A percentile compares a stretch with the other conserved stretches of the same genome.
Evolutionary conservation across 2,329 filamentous ascomycete species (phyloP).

Genomic region (Albifimbria verrucaria): DNA sequence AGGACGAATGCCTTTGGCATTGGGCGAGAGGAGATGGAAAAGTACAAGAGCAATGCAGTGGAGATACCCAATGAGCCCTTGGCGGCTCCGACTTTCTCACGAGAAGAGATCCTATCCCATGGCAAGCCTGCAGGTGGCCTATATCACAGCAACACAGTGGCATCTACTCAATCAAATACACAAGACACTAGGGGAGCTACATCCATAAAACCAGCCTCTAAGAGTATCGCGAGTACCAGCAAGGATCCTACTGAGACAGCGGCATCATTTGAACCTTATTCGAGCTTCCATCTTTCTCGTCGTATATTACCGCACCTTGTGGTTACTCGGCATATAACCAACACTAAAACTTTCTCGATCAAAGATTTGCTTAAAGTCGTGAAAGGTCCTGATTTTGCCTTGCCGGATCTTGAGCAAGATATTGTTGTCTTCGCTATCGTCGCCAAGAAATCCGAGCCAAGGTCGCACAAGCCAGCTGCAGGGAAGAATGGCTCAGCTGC

Average conservation of each 20-base stretch:
- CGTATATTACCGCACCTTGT: conserved; percentile 79
- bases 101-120: conserved; percentile 57
- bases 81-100: conserved; percentile 52
- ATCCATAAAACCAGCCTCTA: not conserved
- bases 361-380: conserved; percentile 78
- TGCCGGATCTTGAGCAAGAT: conserved; percentile 81
- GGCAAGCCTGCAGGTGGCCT: conserved; percentile 8
- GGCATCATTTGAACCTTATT: conserved; percentile 78
- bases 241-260: conserved; percentile 13
- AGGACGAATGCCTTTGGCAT: conserved; percentile 57
- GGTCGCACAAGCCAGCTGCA: conserved; percentile 48
- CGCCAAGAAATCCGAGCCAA: conserved; percentile 82
- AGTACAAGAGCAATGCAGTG: conserved; percentile 55
- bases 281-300: conserved; percentile 76
- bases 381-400: conserved; percentile 76
- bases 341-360: conserved; percentile 73
- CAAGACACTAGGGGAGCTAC: not conserved
- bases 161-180: not conserved
- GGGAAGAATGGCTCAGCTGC: conserved; percentile 42
- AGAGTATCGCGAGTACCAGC: not conserved
- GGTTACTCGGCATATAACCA: conserved; percentile 72
- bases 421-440: conserved; percentile 87
- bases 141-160: not conserved
- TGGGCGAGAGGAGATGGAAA: conserved; percentile 55
- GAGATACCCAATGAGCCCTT: conserved; percentile 48